phyloP scores from a whole-genome alignment of 2,329 filamentous ascomycete species.

The Phymatotrichopsis omnivora region DNA sequence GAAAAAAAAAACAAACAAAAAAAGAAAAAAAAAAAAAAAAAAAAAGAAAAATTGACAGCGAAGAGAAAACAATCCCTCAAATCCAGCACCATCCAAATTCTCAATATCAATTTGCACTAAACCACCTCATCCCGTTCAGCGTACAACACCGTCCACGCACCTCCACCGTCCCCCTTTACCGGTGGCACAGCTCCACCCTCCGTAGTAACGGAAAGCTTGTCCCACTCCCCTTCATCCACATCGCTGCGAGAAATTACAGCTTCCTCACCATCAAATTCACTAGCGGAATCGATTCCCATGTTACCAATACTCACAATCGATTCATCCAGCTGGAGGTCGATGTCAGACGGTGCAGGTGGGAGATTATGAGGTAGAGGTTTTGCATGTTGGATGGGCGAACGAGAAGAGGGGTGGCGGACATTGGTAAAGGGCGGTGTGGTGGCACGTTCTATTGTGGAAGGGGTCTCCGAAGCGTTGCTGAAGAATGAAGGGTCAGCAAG shows the following conservation, averaged over 20 bases:
- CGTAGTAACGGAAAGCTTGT: slow-evolving; percentile 23
- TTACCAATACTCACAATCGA: slow-evolving; percentile 20
- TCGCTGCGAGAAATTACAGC: slow-evolving; percentile 20
- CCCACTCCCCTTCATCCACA: slow-evolving; percentile 28
- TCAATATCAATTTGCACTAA: no score
- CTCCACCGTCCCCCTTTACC: slow-evolving; percentile 25
- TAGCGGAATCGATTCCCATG: slow-evolving; percentile 9
- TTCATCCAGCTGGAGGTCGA: slow-evolving; percentile 12
- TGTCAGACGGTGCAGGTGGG: slow-evolving; percentile 16
- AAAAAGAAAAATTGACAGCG: no score
- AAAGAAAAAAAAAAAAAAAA: no score
- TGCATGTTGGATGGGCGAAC: no score
- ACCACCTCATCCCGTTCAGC: slow-evolving; percentile 26
- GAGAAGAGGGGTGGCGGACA: no score
- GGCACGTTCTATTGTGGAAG: slow-evolving; percentile 17
- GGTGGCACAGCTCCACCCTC: no score
- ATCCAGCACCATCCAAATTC: no score
- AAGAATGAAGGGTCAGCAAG: no score
- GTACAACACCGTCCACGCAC: slow-evolving; percentile 27
- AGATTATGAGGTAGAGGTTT: no score
- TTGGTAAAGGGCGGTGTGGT: slow-evolving; percentile 16
- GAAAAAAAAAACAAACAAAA: no score
- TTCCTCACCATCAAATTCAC: slow-evolving; percentile 18
- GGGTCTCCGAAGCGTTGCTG: slow-evolving; percentile 7
- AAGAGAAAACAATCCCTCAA: no score